These are phyloP conservation scores for Rhodotorula paludigena DNA, from an alignment of 768 basidiomycete genomes.

Conservation along the genomic window DNA sequence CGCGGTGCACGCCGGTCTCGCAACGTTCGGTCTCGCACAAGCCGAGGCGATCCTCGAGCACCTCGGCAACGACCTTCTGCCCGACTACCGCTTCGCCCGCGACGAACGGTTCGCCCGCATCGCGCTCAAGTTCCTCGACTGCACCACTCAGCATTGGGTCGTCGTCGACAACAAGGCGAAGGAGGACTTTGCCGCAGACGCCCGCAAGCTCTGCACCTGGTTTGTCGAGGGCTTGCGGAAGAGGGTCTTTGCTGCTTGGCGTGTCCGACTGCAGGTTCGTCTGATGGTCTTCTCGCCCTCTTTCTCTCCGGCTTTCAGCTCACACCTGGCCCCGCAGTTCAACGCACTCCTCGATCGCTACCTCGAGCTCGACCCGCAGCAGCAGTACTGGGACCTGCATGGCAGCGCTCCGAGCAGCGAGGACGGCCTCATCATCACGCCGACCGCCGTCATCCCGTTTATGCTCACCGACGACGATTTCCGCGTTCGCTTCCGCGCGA, in stretches of 20 bases:
- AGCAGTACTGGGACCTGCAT: constrained; percentile 53
- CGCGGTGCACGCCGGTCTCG: constrained; percentile 56
- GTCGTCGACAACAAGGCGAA: constrained; percentile 41
- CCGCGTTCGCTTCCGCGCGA: constrained; percentile 74
- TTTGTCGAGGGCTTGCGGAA: constrained; percentile 52
- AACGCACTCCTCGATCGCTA: constrained; percentile 64
- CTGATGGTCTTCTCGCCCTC: no score
- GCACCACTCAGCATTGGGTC: constrained; percentile 62
- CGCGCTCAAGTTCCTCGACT: constrained; percentile 60
- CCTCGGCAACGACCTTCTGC: constrained; percentile 55
- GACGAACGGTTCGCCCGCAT: constrained; percentile 57
- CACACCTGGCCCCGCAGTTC: constrained; percentile 44
- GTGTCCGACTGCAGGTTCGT: constrained; percentile 51
- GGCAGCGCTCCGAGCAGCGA: constrained; percentile 36
- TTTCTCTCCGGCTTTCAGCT: no score
- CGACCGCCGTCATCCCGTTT: constrained; percentile 54
- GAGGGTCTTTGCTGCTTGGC: constrained; percentile 59
- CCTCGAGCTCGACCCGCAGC: constrained; percentile 57
- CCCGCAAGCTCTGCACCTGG: constrained; percentile 57
- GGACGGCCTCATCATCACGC: constrained; percentile 46
- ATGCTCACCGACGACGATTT: constrained; percentile 69
- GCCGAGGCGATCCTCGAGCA: constrained; percentile 57
- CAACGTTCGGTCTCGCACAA: constrained; percentile 56
- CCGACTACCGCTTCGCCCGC: constrained; percentile 56
- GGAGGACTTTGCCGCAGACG: constrained; percentile 51